These are phyloP conservation scores for Backusella circina DNA, from an alignment of 192 early-diverging fungal genomes.

Conservation along the genomic window DNA sequence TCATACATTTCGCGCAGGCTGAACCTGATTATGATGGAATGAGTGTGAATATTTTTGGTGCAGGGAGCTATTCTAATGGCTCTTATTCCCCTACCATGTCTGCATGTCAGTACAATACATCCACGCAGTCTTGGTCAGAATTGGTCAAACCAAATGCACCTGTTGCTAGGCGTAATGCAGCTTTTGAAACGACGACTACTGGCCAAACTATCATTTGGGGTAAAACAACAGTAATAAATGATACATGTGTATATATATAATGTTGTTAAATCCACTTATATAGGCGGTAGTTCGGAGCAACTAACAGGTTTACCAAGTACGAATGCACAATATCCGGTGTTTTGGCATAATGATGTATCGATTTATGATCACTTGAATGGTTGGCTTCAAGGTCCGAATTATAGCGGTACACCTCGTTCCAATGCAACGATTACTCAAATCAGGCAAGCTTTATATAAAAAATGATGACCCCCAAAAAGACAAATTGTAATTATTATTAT, in stretches of 20 bases:
- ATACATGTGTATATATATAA: not conserved
- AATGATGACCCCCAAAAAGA: no score
- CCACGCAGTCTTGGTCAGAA: not conserved
- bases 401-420: not conserved
- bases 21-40: not conserved
- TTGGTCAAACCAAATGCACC: not conserved
- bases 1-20: not conserved
- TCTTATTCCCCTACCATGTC: not conserved
- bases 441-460: not conserved
- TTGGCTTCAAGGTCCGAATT: not conserved
- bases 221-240: not conserved
- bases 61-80: not conserved
- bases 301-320: not conserved
- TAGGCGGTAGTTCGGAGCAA: conserved; percentile 2
- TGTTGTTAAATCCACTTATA: not conserved
- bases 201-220: conserved; percentile 6
- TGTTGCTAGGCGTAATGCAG: conserved; percentile 4
- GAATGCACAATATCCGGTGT: not conserved
- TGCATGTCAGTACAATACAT: conserved; percentile 2
- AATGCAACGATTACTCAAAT: conserved; percentile 14
- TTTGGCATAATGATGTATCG: not conserved
- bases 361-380: not conserved
- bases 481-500: not conserved
- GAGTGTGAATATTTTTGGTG: conserved; percentile 7
- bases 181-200: not conserved